Conservation (phyloP, 2,329 filamentous ascomycete species). For the Shiraia sp. region DNA sequence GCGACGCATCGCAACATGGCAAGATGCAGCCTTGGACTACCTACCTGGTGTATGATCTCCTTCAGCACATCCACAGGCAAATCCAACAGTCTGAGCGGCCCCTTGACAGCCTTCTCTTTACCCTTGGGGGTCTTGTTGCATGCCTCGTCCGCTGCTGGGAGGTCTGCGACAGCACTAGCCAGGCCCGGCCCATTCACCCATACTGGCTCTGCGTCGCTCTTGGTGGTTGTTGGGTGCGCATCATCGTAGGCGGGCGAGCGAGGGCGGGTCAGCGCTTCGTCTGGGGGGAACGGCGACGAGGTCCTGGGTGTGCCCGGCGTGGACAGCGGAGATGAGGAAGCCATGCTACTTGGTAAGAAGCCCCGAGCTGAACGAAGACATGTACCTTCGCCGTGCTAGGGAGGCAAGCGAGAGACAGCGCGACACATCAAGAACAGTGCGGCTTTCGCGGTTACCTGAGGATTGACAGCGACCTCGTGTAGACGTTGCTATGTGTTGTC, state of each 20-base stretch:
- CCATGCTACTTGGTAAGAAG: slow-evolving; percentile 37
- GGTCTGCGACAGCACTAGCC: slow-evolving; percentile 7
- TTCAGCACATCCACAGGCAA: slow-evolving; percentile 78
- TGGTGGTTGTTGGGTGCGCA: slow-evolving; percentile 18
- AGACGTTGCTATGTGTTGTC: slow-evolving; percentile 12
- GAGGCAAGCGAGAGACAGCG: slow-evolving; percentile 24
- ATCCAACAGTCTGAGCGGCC: slow-evolving; percentile 69
- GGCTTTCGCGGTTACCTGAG: slow-evolving; percentile 24
- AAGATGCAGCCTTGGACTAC: slow-evolving; percentile 13
- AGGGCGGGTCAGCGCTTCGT: slow-evolving; percentile 24
- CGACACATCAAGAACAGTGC: slow-evolving; percentile 17
- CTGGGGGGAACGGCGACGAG: slow-evolving; percentile 32
- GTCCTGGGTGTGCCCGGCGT: slow-evolving; percentile 31
- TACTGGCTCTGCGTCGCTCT: slow-evolving; percentile 15
- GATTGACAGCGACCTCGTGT: slow-evolving; percentile 18
- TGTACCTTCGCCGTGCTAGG: slow-evolving; percentile 33
- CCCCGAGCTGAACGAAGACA: slow-evolving; percentile 27
- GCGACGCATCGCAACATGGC: background rate
- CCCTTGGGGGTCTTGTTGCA: slow-evolving; percentile 53
- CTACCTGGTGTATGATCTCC: slow-evolving; percentile 77
- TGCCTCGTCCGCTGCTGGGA: slow-evolving; percentile 25
- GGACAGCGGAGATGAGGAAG: slow-evolving; percentile 31
- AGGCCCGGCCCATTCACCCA: slow-evolving; percentile 9
- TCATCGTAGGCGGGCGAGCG: slow-evolving; percentile 27
- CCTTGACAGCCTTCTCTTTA: slow-evolving; percentile 52